Base-by-base conservation (phyloP, 495 filamentous ascomycete species). In the Penicillium coffeae region DNA sequence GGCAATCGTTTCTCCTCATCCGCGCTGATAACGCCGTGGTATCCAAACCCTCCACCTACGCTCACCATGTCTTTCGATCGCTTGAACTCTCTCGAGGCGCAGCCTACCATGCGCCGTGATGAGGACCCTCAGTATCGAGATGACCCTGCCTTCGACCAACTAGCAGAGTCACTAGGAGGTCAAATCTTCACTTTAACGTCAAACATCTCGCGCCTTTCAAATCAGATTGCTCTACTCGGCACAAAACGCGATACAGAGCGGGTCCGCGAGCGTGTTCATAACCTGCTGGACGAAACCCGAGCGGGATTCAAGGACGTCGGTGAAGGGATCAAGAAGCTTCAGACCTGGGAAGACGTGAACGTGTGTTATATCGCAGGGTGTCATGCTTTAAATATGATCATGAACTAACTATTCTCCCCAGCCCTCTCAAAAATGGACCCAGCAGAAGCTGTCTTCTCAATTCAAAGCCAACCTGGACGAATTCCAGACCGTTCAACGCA, bases 371-470 rank as follows among this genome's bases (percentile, higher is more conserved):
- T 12, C 19, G 7, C 1, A 37, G 3, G 1, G 1, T 20, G 21
- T 36, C 0, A 4, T n/a, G 8, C 16, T 8, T 1, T 1, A n/a
- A 13, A 3, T 21, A 7, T 15, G 20, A 32, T 16, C 52, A 41
- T 61, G 15, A 65, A 42, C 9, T 38, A 20, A 20, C 20, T 38
- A 15, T 10, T 30, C 0, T 21, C 22, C 13, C n/a, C 54, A 95
- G 90, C 86, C 89, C 22, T 86, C 87, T 6, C 92, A 94, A 70
- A 89, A 88, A 66, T 97, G 91, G 75, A 93, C 88, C 9, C 92
- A 97, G 54, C 86, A 92, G 55, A 97, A 96, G 62, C 81, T 97
- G 30, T 91, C 88, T 37, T 84, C 87, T 52, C 90, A 96, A 62
- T 95, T 96, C 76, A 83, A 89, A 61, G 79, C 86, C 38, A 86